Conservation (phyloP, 306 rosid genomes). For the Casuarina equisetifolia region DNA sequence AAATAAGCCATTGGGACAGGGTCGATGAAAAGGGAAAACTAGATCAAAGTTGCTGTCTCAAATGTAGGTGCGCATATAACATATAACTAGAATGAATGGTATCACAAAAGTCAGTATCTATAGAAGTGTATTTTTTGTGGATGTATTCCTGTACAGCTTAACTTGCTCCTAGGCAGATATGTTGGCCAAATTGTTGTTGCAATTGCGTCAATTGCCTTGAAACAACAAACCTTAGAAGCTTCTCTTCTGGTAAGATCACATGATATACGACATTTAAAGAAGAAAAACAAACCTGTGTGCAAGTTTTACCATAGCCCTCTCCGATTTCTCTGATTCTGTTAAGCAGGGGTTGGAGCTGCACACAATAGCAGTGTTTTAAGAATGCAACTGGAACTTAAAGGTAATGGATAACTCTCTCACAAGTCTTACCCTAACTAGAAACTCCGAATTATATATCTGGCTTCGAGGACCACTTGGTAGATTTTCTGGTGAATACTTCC, state of each 20-base stretch:
- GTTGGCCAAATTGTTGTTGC: background rate
- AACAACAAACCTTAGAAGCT: background rate
- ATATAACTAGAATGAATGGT: background rate
- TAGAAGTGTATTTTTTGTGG: background rate
- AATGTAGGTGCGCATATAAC: background rate
- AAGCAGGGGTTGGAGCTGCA: constrained; percentile 89
- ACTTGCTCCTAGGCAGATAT: background rate
- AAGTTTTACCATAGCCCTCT: constrained; percentile 53
- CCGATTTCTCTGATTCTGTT: constrained; percentile 66
- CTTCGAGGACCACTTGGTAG: constrained; percentile 86
- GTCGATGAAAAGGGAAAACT: background rate
- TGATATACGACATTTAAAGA: constrained; percentile 21
- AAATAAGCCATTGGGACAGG: background rate
- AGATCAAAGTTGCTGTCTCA: background rate
- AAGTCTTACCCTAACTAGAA: constrained; percentile 52
- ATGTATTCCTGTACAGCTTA: background rate
- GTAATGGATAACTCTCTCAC: constrained; percentile 10
- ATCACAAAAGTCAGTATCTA: background rate
- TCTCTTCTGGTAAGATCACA: background rate
- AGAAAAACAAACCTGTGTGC: constrained; percentile 62
- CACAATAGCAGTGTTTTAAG: constrained; percentile 24
- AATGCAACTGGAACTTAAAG: constrained; percentile 19
- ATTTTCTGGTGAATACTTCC: constrained; percentile 77
- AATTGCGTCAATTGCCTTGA: background rate
- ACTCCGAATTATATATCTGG: constrained; percentile 72